Evolutionary conservation across 768 basidiomycete genomes (phyloP), one percentile per base, ranked within the genome.

Genomic region (Kwoniella heveanensis): DNA sequence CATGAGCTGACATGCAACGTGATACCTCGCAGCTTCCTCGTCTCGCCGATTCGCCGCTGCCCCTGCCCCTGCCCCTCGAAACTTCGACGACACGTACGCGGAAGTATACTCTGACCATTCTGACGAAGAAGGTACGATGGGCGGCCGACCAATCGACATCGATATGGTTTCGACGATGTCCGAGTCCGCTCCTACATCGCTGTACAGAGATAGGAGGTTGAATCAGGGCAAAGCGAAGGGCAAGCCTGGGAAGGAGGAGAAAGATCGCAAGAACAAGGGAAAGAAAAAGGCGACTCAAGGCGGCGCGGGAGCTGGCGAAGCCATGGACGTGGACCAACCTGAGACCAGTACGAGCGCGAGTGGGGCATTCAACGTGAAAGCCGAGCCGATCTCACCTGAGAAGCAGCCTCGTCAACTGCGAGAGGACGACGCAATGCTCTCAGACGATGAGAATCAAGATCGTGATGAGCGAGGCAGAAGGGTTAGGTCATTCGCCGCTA

Each of bases 91-190:
- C 9, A 67, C 64, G 25, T 65, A 71, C 36, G 66, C 64, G 5
- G 71, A 77, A 57, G 57, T 60, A 7, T 78, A 80, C 56, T 77
- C 76, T 36, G 79, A 80, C 46, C 60, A 69, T 44, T 75, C 76
- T 37, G 71, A 74, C 36, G 62, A 70, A 17, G 60, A 59, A 19
- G 49, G 49, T 4, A 47, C 54, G 12, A 48, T 39, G 30, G 58
- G 51, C 19, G 59, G 47, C 7, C 49, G 59, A 30, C 58, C 67
- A 5, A 72, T 80, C 30, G 79, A 80, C 51, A 78, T 80, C 26
- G 76, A 72, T 46, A 53, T 60, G 22, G 77, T 80, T 2, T 77
- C 79, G 5, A 61, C 57, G 7, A 65, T 76, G 54, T 68, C 68
- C 5, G 79, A 80, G 51, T 74, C 72, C 36, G 79, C 79, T 5